Evolutionary conservation across 495 filamentous ascomycete species (phyloP).

Genomic region (Aspergillus panamensis): DNA sequence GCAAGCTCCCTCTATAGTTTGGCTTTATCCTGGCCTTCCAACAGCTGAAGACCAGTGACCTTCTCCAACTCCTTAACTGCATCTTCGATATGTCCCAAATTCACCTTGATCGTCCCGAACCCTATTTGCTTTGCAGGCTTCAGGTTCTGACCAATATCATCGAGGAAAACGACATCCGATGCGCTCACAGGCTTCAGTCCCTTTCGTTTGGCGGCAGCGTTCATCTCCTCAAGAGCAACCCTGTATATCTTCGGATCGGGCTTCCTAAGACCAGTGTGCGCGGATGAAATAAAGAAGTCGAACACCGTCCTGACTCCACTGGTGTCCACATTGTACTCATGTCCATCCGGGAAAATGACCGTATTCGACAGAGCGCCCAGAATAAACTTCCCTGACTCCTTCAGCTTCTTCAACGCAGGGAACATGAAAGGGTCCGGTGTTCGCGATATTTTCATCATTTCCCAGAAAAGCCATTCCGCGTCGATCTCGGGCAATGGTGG

Average conservation of each 20-base stretch:
- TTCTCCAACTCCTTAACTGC: conserved; percentile 68
- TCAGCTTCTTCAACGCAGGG: conserved; percentile 71
- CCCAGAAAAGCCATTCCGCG: conserved; percentile 78
- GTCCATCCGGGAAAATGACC: conserved; percentile 68
- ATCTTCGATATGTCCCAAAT: conserved; percentile 70
- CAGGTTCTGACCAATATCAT: conserved; percentile 94
- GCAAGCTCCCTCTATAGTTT: conserved; percentile 28
- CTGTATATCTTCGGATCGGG: conserved; percentile 80
- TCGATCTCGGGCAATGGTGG: conserved; percentile 72
- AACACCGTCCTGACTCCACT: conserved; percentile 59
- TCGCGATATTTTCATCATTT: conserved; percentile 79
- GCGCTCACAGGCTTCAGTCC: conserved; percentile 55
- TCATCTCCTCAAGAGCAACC: conserved; percentile 61
- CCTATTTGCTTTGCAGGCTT: conserved; percentile 73
- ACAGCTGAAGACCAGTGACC: conserved; percentile 52
- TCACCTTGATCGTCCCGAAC: conserved; percentile 80
- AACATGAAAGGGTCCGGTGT: conserved; percentile 81
- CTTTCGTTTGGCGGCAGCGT: conserved; percentile 53
- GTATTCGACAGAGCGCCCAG: conserved; percentile 88
- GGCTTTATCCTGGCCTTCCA: conserved; percentile 43
- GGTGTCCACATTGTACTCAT: conserved; percentile 48
- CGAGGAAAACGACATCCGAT: conserved; percentile 78
- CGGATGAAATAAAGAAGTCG: conserved; percentile 78
- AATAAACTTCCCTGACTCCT: conserved; percentile 59
- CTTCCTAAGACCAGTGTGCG: conserved; percentile 85